Evolutionary conservation across 225 moss, liverwort and hornwort species (phyloP), one percentile per base, ranked within the genome.

Genomic region (Marchantia polymorpha): DNA sequence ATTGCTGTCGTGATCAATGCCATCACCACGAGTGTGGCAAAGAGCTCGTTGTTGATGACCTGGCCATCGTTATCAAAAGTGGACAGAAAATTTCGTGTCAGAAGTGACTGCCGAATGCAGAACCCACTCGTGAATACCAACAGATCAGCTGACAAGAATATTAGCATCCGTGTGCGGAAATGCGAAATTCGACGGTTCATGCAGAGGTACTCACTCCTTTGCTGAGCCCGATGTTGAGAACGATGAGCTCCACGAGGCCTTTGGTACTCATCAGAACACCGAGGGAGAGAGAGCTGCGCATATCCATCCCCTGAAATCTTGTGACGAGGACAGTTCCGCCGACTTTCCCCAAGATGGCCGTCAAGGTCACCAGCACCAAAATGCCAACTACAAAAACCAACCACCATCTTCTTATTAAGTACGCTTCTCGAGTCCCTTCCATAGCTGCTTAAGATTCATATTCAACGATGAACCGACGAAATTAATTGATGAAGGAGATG

Each of bases 211-310:
- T 85, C 75, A 95, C 93, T 87, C 89, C 89, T 77, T 86, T 91
- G 13, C 86, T 85, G 46, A 89, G 82, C 58, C 93, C 95, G 46
- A 95, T 91, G 85, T 95, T 95, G 79, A 95, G 91, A 74, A 95
- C 89, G 29, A 95, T 89, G 52, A 95, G 85, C 78, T 95, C 95
- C 73, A 95, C 93, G 25, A 95, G 83, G 20, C 95, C 93, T 78
- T 95, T 95, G 49, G 92, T 90, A 54, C 86, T 93, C 95, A 95
- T 93, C 49, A 95, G 89, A 80, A 95, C 87, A 15, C 93, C 95
- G 54, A 95, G 81, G 30, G 72, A 55, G 7, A 90, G 22, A 15
- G 87, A 81, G 30, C 86, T 83, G 25, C 90, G 89, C 77, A 69
- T 51, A 22, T 79, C 86, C 64, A 91, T 78, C 72, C 88, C 83